phyloP scores from a whole-genome alignment of 2,329 filamentous ascomycete genomes.

The Trichoderma guizhouense region DNA sequence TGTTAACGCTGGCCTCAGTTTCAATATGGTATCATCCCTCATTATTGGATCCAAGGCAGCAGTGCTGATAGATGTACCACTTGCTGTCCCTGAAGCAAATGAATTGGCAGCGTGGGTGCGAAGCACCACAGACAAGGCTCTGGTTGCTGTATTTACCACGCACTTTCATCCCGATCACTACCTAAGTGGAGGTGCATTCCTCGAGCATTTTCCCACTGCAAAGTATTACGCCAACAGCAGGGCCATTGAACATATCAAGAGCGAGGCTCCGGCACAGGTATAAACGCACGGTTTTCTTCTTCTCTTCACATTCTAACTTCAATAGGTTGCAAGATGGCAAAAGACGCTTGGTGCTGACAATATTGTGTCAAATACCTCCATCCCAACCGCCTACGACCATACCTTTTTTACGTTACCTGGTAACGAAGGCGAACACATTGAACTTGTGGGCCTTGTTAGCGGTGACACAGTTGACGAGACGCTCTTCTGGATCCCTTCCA shows the following conservation, averaged over 20 bases:
- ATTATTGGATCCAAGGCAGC: not conserved
- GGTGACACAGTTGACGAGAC: not conserved
- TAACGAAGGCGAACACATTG: not conserved
- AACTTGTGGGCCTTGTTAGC: not conserved
- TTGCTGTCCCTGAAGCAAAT: not conserved
- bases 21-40: not conserved
- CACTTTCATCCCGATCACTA: not conserved
- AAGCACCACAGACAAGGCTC: not conserved
- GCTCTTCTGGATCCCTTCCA: not conserved
- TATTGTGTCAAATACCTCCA: not conserved
- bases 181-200: not conserved
- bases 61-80: not conserved
- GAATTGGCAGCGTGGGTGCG: not conserved
- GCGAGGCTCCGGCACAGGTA: not conserved
- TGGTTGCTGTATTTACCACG: not conserved
- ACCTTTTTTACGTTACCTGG: not conserved
- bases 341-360: not conserved
- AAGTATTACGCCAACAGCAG: not conserved
- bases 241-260: not conserved
- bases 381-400: not conserved
- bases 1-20: not conserved
- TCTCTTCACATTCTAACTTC: not conserved
- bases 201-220: not conserved
- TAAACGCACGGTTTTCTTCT: not conserved
- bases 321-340: not conserved